Evolutionary conservation across 139 green algal genomes (phyloP), one percentile per base, ranked within the genome.

Genomic region (Volvox reticuliferus): DNA sequence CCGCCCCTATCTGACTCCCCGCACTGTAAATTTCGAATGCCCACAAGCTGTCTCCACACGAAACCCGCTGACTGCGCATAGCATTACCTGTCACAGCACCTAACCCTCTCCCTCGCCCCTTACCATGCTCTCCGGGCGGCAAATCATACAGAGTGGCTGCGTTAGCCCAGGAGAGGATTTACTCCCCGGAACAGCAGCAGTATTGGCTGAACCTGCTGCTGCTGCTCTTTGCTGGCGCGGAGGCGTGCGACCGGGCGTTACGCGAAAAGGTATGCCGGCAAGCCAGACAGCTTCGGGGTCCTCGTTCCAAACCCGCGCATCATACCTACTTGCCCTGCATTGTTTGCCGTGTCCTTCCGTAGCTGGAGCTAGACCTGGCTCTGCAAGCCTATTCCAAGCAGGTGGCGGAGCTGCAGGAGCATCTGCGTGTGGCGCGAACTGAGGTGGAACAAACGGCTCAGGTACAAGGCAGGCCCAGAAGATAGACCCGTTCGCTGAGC

Each of bases 121-220:
- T 55, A 9, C 44, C 44, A 9, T 9, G 44, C 44, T 9, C 44
- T 55, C 44, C 83, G n/a, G 20, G 32, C 65, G 21, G 21, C 65
- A 26, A 24, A 24, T 26, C 12, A 28, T 28, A 28, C 81, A 93
- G 91, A 80, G 88, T 93, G 0, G 91, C 91, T 1, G 91, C 69
- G 0, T 50, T 93, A 50, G 88, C 91, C 9, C 82, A 92, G 82
- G 91, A 93, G 82, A 71, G 91, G 24, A 88, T 93, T 12, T 79
- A 93, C 87, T 91, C 87, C 2, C 63, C 91, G 0, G 91, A 93
- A 62, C 81, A 90, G 17, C 63, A 90, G 65, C 80, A 88, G 82
- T 88, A 91, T 37, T 92, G 82, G 71, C 61, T 90, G 19, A 93
- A 93, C 37, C 91, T 93, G n/a, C 35, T 92, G 24, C 62, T 88